Percentiles rank a stretch among this genome's conserved stretches.
Conservation (phyloP, 352 stramenopile genomes). For the Aphanomyces invadans region DNA sequence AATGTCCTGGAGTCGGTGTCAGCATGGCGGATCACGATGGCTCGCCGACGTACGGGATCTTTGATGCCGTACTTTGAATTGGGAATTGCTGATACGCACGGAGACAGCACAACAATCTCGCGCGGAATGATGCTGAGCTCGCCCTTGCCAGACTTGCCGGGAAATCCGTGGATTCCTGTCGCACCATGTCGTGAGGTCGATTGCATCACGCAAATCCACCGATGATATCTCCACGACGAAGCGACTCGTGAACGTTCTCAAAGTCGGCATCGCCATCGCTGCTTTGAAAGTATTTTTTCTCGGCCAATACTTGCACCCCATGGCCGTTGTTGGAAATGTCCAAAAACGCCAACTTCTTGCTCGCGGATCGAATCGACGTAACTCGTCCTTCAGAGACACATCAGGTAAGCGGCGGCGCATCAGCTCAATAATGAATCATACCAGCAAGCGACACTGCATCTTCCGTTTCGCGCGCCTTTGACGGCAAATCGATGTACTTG, state of each 20-base stretch:
- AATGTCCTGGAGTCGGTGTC: constrained; percentile 87
- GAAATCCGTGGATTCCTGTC: constrained; percentile 54
- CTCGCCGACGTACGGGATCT: constrained; percentile 41
- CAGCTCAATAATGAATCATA: too few species aligned
- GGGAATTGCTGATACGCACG: constrained; percentile 86
- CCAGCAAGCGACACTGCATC: constrained; percentile 51
- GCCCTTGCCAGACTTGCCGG: constrained; percentile 72
- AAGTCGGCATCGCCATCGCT: constrained; percentile 48
- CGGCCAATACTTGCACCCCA: constrained; percentile 66
- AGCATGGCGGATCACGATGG: constrained; percentile 18
- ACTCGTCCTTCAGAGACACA: constrained; percentile 43
- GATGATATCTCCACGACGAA: constrained; percentile 75
- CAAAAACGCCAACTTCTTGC: constrained; percentile 79
- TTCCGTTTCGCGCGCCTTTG: constrained; percentile 50
- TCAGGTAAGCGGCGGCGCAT: too few species aligned
- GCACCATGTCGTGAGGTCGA: too few species aligned
- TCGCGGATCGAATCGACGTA: constrained; percentile 63
- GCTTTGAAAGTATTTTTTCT: constrained; percentile 61
- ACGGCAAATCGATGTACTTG: constrained; percentile 42
- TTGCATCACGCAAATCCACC: too few species aligned
- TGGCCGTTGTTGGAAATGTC: constrained; percentile 58
- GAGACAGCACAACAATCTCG: constrained; percentile 89
- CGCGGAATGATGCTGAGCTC: constrained; percentile 77
- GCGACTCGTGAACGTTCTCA: constrained; percentile 48
- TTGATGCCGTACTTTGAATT: constrained; percentile 94